phyloP scores from a whole-genome alignment of 495 filamentous ascomycete genomes.

The Xylaria curta region DNA sequence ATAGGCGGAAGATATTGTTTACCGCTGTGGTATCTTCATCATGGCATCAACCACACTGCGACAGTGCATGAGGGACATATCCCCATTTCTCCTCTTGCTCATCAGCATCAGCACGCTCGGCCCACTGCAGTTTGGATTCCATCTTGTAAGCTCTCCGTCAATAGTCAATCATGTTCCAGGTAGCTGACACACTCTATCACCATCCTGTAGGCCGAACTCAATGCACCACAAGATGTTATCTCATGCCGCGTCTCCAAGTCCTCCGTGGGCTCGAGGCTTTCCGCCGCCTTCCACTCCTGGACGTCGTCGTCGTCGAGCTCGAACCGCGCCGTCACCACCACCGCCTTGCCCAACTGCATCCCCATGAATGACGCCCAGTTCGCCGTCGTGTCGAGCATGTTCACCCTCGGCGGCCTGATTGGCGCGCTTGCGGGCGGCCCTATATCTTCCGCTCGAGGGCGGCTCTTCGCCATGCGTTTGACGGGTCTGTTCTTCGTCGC shows the following conservation, averaged over 20 bases:
- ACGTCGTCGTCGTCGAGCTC: slow-evolving; percentile 36
- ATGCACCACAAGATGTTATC: slow-evolving; percentile 89
- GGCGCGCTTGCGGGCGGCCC: slow-evolving; percentile 83
- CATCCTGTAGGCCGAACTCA: slow-evolving; percentile 79
- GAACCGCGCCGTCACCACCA: slow-evolving; percentile 31
- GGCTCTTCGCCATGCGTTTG: slow-evolving; percentile 71
- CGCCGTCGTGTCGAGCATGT: slow-evolving; percentile 84
- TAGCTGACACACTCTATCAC: slow-evolving; percentile 14
- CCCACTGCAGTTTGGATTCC: slow-evolving; percentile 92
- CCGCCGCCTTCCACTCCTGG: slow-evolving; percentile 39
- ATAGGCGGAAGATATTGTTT: background rate
- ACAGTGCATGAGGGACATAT: slow-evolving; percentile 52
- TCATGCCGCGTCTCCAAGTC: slow-evolving; percentile 74
- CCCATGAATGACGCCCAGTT: slow-evolving; percentile 79
- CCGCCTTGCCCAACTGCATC: slow-evolving; percentile 73
- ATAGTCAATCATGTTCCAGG: background rate
- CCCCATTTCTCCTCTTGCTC: slow-evolving; percentile 69
- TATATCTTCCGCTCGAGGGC: slow-evolving; percentile 72
- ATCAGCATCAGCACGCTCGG: slow-evolving; percentile 73
- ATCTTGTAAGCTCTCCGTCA: slow-evolving; percentile 68
- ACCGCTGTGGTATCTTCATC: background rate
- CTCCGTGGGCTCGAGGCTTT: slow-evolving; percentile 44
- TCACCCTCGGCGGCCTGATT: slow-evolving; percentile 85
- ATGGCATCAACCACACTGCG: slow-evolving; percentile 46
- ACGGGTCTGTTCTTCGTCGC: slow-evolving; percentile 77